phyloP scores from a whole-genome alignment of 164 flowering plant species.

The Vitis amurensis region DNA sequence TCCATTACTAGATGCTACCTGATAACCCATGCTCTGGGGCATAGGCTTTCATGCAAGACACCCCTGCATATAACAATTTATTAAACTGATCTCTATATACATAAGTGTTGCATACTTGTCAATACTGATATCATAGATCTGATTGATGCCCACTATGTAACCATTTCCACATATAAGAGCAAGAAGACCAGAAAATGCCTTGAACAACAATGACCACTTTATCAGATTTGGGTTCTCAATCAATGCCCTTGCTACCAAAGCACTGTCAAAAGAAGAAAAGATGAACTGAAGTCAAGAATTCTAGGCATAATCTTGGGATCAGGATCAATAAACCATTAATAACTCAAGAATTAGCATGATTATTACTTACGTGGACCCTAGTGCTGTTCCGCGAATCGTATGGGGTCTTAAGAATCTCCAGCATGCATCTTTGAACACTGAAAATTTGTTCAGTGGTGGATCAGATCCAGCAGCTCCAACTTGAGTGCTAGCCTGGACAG shows the following conservation, averaged over 20 bases:
- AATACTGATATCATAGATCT: constrained; percentile 91
- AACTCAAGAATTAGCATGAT: neutral
- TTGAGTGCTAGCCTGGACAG: constrained; percentile 68
- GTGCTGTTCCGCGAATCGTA: constrained; percentile 91
- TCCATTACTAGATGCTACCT: too few species aligned
- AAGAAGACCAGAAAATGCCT: constrained; percentile 85
- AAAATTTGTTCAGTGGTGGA: constrained; percentile 53
- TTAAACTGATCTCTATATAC: neutral
- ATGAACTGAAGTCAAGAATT: neutral
- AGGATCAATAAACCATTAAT: neutral
- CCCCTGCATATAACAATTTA: too few species aligned
- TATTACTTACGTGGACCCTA: constrained; percentile 74
- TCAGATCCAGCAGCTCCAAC: constrained; percentile 78
- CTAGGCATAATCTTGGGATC: neutral
- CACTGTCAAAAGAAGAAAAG: constrained; percentile 46
- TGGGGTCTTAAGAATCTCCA: constrained; percentile 99
- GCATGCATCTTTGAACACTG: constrained; percentile 69
- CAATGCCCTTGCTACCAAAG: constrained; percentile 87
- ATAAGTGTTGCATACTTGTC: constrained; percentile 66
- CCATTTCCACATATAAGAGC: constrained; percentile 96
- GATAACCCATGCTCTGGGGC: too few species aligned
- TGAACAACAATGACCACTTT: constrained; percentile 76
- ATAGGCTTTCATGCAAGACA: too few species aligned
- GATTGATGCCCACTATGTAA: constrained; percentile 98
- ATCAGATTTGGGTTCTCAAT: constrained; percentile 84